phyloP scores from a whole-genome alignment of 2,329 filamentous ascomycete genomes.

The Trichoderma arundinaceum region DNA sequence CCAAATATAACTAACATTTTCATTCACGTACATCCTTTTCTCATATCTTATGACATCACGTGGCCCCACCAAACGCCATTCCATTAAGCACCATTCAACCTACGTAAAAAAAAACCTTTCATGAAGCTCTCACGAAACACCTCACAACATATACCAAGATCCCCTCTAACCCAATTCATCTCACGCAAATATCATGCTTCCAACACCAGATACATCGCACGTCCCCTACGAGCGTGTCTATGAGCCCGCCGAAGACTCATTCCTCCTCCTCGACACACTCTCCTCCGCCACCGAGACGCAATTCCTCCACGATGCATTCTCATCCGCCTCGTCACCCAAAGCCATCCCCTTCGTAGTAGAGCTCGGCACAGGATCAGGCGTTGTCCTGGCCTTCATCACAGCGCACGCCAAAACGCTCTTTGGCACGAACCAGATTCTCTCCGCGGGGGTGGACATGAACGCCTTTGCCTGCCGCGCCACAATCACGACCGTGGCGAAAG shows the following conservation, averaged over 20 bases:
- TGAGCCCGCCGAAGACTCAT: slow-evolving; percentile 95
- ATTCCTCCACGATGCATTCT: slow-evolving; percentile 72
- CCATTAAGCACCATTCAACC: slow-evolving; percentile 1
- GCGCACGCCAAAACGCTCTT: slow-evolving; percentile 77
- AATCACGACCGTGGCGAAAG: slow-evolving; percentile 66
- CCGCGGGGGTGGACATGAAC: slow-evolving; percentile 84
- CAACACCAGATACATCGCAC: slow-evolving; percentile 91
- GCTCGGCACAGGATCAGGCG: slow-evolving; percentile 88
- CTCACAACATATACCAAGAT: neutral
- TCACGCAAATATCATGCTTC: slow-evolving; percentile 67
- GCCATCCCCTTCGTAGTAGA: slow-evolving; percentile 69
- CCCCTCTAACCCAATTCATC: neutral
- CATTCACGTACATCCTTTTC: neutral
- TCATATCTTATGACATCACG: slow-evolving; percentile 35
- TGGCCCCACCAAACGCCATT: slow-evolving; percentile 35
- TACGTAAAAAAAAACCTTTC: slow-evolving; percentile 16
- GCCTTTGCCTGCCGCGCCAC: slow-evolving; percentile 81
- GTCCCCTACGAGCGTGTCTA: slow-evolving; percentile 89
- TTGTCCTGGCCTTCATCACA: slow-evolving; percentile 87
- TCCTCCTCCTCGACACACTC: slow-evolving; percentile 88
- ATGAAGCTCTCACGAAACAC: slow-evolving; percentile 29
- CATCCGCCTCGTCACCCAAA: slow-evolving; percentile 36
- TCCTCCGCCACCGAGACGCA: slow-evolving; percentile 70
- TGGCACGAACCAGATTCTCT: slow-evolving; percentile 70
- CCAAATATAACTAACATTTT: too few relatives aligned